A percentile compares a stretch with the other conserved stretches of the same genome.
These are phyloP conservation scores for Mortierella sp. DNA, from an alignment of 371 early-diverging fungal species.

Conservation along the genomic window DNA sequence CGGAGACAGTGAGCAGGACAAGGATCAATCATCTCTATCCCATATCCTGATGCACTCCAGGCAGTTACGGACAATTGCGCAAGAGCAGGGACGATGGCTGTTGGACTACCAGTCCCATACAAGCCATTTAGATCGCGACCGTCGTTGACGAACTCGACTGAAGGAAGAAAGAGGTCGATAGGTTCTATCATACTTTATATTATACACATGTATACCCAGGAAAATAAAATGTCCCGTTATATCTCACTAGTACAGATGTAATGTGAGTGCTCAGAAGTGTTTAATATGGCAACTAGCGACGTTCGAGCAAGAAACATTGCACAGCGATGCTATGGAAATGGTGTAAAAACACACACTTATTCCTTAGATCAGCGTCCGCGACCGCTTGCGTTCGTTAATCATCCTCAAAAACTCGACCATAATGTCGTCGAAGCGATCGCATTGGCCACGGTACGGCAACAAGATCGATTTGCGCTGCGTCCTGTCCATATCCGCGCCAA, in stretches of 20 bases:
- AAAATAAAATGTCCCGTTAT: background rate
- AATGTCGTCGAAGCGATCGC: constrained; percentile 36
- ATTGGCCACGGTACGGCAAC: constrained; percentile 28
- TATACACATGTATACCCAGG: no score
- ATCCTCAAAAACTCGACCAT: constrained; percentile 28
- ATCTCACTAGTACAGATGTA: no score
- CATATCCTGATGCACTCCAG: constrained; percentile 22
- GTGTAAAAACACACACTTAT: background rate
- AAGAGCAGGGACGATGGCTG: constrained; percentile 37
- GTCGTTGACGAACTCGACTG: constrained; percentile 7
- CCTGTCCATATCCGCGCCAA: background rate
- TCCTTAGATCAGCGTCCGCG: constrained; percentile 8
- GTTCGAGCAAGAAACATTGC: no score
- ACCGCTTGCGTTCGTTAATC: constrained; percentile 28
- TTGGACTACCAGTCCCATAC: constrained; percentile 44
- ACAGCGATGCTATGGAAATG: no score
- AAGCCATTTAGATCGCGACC: constrained; percentile 37
- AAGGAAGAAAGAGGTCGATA: background rate
- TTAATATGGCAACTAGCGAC: no score
- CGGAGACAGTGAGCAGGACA: background rate
- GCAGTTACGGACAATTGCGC: constrained; percentile 9
- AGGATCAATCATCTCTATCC: background rate
- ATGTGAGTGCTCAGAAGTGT: no score
- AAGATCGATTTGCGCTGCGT: constrained; percentile 9
- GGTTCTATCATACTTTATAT: no score